Evolutionary conservation across 306 rosid genomes (phyloP), one percentile per base, ranked within the genome.

Genomic region (Rosa lucieae): DNA sequence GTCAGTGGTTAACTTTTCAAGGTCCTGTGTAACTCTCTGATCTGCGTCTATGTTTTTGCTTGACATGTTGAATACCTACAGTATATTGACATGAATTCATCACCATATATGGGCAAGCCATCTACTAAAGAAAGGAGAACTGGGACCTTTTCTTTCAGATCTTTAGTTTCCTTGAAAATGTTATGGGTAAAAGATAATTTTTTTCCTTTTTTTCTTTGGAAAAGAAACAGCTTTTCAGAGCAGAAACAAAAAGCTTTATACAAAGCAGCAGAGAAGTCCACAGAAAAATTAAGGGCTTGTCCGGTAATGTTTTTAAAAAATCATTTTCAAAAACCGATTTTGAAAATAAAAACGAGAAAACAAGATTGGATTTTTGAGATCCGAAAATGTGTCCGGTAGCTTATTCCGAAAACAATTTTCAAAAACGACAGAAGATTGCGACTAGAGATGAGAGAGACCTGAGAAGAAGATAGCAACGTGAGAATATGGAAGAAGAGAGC

Each of bases 21-120:
- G 89, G 82, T 95, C 98, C 79, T 91, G 93, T 74, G 99, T 95
- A 78, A 95, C 67, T 82, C 99, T 93, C 89, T 95, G 99, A 88
- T 95, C 99, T 43, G 99, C 99, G 10, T 95, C 99, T 62, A 91
- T 81, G 78, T 74, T 88, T 85, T 84, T 91, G 89, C 85, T 90
- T 55, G 98, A 81, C 99, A 93, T 89, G 87, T 95, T 82, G 91
- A 95, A 95, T 83, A 95, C 93, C 99, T 95, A 76, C 82, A 91
- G 73, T 74, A 85, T 56, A 77, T 68, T 75, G 68, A 82, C 65
- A 72, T 53, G 51, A 77, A 75, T 79, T 63, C 53, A 39, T 52
- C 70, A 86, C 75, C 69, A 78, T 51, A 78, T 5, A 17, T 56
- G 62, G 26, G 62, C 23, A 56, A 56, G 5, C 23, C 62, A 8